A percentile compares a stretch with the other conserved stretches of the same genome.
Evolutionary conservation across 2,329 filamentous ascomycete genomes (phyloP).

Genomic region (Davidsoniella australis): DNA sequence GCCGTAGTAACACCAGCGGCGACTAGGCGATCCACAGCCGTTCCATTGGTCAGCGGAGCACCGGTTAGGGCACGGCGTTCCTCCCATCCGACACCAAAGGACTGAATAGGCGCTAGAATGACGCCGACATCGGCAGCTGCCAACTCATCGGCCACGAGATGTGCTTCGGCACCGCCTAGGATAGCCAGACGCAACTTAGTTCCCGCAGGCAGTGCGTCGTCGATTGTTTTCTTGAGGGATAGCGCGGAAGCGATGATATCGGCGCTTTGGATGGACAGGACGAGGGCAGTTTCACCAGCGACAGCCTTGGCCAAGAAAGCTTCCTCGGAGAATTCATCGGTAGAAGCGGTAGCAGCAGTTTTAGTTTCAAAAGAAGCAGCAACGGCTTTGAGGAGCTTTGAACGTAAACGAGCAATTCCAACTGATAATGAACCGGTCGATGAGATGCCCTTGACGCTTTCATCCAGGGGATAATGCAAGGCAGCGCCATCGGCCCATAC

Average conservation of each 20-base stretch:
- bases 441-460: conserved; percentile 26
- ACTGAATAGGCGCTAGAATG: conserved; percentile 41
- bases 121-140: conserved; percentile 39
- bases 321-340: conserved; percentile 29
- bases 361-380: conserved; percentile 17
- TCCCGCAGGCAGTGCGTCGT: conserved; percentile 18
- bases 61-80: conserved; percentile 44
- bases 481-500: conserved; percentile 37
- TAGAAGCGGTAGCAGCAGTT: conserved; percentile 15
- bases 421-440: conserved; percentile 34
- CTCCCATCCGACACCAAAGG: conserved; percentile 40
- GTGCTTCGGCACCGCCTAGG: conserved; percentile 45
- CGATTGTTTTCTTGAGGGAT: conserved; percentile 39
- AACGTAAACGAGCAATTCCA: conserved; percentile 32
- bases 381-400: conserved; percentile 36
- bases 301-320: conserved; percentile 38
- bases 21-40: conserved; percentile 38
- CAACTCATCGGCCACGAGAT: conserved; percentile 40
- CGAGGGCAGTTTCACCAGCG: conserved; percentile 34
- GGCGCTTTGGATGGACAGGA: conserved; percentile 42
- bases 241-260: conserved; percentile 44
- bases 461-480: conserved; percentile 40
- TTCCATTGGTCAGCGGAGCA: conserved; percentile 49
- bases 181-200: conserved; percentile 34
- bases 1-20: conserved; percentile 41